These are phyloP conservation scores for Rostrohypoxylon terebratum DNA, from an alignment of 495 filamentous ascomycete species.

Conservation along the genomic window DNA sequence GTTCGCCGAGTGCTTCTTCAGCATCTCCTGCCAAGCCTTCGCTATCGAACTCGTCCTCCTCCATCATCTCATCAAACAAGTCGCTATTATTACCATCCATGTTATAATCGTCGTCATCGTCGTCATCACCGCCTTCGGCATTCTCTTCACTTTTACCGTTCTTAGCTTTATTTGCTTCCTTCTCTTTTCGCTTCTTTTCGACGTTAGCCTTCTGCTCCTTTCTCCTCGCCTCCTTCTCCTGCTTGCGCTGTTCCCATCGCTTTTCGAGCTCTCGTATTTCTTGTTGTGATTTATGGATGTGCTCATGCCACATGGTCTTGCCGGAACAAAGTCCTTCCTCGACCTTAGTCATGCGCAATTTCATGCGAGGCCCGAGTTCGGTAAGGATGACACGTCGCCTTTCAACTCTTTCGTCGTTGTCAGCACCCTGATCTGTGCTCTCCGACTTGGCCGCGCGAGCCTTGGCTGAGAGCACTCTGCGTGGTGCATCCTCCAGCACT, in stretches of 20 bases:
- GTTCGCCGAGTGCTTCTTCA: constrained; percentile 67
- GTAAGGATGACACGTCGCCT: constrained; percentile 90
- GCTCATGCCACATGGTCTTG: constrained; percentile 98
- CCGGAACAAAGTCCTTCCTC: constrained; percentile 93
- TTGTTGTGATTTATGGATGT: constrained; percentile 80
- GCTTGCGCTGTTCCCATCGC: constrained; percentile 79
- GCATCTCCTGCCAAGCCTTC: constrained; percentile 68
- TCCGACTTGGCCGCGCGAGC: constrained; percentile 60
- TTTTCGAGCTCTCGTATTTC: constrained; percentile 82
- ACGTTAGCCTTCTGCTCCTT: constrained; percentile 87
- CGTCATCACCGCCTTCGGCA: constrained; percentile 68
- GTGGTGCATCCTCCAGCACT: constrained; percentile 78
- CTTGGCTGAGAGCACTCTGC: constrained; percentile 73
- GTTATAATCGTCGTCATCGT: constrained; percentile 71
- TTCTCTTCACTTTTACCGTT: constrained; percentile 60
- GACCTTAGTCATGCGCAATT: constrained; percentile 90
- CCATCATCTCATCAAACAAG: constrained; percentile 65
- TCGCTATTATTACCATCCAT: constrained; percentile 64
- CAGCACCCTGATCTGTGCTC: constrained; percentile 48
- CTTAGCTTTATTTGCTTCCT: constrained; percentile 57
- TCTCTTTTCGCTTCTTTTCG: constrained; percentile 77
- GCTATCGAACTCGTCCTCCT: constrained; percentile 65
- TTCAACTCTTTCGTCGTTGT: constrained; percentile 64
- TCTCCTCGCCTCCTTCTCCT: constrained; percentile 84
- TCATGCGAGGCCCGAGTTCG: constrained; percentile 92